Base-by-base conservation (phyloP, 805 yeast species). In the Ogataea minuta region DNA sequence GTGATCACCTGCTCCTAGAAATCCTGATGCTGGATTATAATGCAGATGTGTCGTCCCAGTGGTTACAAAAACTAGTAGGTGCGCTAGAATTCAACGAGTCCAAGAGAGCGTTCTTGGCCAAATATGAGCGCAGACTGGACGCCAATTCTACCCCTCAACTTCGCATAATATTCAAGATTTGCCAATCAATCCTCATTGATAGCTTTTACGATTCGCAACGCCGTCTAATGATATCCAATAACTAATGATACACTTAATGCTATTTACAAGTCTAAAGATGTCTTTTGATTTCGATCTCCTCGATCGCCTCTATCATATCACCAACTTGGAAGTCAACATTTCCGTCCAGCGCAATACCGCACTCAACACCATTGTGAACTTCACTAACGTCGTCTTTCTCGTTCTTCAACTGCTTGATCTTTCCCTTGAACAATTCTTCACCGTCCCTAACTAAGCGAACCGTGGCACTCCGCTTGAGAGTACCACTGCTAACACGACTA, bases 341-440 rank as follows among this genome's bases (percentile, higher is more conserved):
- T 15, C 51, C 50, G 49, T 79, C 73, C 48, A 93, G 79, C 0
- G 87, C 67, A 16, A 91, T 58, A 37, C 99, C 99, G 68, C 97
- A 93, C 52, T 93, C 99, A 20, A 75, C 74, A 20, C 96, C 97
- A 63, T 86, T 90, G 42, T 76, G 76, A 7, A 85, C 86, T 53
- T 84, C 91, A 2, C 64, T 49, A 4, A 82, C 84, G 49, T 86
- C 95, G 31, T 86, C 90, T 59, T 87, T 88, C 36, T 79, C 80
- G 45, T 84, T 86, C 63, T 86, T 89, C 60, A 93, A 71, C 6
- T 91, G 79, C 2, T 81, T 74, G 6, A 93, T 58, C 23, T 58
- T 65, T 9, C 69, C 74, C 8, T 63, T 48, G 49, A 63, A 68
- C 5, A 59, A 43, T 9, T 66, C 60, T 20, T 53, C 52, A 2